phyloP scores from a whole-genome alignment of 768 basidiomycete species.

The Agaricus sinodeliciosus region DNA sequence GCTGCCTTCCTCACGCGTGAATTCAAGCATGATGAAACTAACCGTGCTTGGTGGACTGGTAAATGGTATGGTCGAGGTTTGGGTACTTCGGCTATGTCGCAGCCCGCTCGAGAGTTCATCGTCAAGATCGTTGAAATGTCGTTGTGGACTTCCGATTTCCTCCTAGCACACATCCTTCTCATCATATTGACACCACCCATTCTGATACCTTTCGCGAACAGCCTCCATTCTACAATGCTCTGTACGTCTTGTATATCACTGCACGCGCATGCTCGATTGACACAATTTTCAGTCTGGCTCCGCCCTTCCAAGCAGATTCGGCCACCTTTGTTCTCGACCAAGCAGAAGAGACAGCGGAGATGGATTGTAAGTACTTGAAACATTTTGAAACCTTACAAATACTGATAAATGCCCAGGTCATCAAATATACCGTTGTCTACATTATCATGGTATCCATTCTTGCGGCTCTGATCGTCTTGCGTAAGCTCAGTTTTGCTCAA shows the following conservation, averaged over 20 bases:
- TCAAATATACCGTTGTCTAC: slow-evolving; percentile 86
- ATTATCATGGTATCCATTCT: slow-evolving; percentile 66
- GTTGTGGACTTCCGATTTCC: slow-evolving; percentile 93
- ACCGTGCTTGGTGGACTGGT: slow-evolving; percentile 98
- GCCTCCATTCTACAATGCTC: slow-evolving; percentile 87
- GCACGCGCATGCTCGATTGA: not conserved
- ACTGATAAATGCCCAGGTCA: slow-evolving; percentile 36
- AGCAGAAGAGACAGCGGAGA: slow-evolving; percentile 86
- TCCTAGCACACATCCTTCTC: slow-evolving; percentile 77
- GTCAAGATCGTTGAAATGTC: slow-evolving; percentile 99
- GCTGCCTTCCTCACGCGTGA: slow-evolving; percentile 93
- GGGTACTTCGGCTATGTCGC: slow-evolving; percentile 87
- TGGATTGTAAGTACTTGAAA: slow-evolving; percentile 63
- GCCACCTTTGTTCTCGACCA: slow-evolving; percentile 87
- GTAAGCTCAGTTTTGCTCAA: slow-evolving; percentile 39
- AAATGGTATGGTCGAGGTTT: slow-evolving; percentile 96
- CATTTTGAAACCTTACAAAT: slow-evolving; percentile 1
- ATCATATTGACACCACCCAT: slow-evolving; percentile 82
- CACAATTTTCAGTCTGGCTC: slow-evolving; percentile 69
- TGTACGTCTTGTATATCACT: slow-evolving; percentile 44
- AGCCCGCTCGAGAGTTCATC: slow-evolving; percentile 94
- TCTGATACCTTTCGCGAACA: slow-evolving; percentile 83
- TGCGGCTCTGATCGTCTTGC: slow-evolving; percentile 75
- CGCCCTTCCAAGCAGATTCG: slow-evolving; percentile 93
- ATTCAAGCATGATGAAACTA: slow-evolving; percentile 98